phyloP scores from a whole-genome alignment of 805 yeast genomes.

The Metschnikowia cubensis region DNA sequence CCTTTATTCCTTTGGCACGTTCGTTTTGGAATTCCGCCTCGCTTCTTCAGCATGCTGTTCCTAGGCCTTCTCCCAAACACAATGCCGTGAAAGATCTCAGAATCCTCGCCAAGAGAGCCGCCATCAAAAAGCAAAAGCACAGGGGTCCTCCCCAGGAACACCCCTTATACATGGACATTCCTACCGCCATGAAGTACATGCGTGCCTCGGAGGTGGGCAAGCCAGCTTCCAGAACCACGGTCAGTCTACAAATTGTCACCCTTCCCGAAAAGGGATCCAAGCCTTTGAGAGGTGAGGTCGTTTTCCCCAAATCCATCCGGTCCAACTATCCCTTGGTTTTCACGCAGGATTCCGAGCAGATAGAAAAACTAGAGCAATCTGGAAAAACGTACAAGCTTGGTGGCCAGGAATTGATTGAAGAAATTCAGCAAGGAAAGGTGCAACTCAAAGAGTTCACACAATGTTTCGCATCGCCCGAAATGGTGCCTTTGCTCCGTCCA shows the following conservation, averaged over 20 bases:
- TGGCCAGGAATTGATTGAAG: slow-evolving; percentile 63
- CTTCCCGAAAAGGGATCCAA: slow-evolving; percentile 76
- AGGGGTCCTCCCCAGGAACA: slow-evolving; percentile 38
- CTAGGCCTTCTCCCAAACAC: slow-evolving; percentile 18
- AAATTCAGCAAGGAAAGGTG: slow-evolving; percentile 49
- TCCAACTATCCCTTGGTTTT: slow-evolving; percentile 65
- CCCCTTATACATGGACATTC: slow-evolving; percentile 69
- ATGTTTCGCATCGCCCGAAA: slow-evolving; percentile 82
- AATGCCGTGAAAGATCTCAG: slow-evolving; percentile 15
- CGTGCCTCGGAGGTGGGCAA: slow-evolving; percentile 92
- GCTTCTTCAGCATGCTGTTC: slow-evolving; percentile 1
- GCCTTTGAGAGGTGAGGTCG: slow-evolving; percentile 66
- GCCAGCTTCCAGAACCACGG: slow-evolving; percentile 63
- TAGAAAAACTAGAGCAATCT: slow-evolving; percentile 48
- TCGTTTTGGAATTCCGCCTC: slow-evolving; percentile 3
- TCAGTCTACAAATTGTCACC: slow-evolving; percentile 55
- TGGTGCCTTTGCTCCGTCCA: slow-evolving; percentile 55
- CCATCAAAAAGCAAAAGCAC: slow-evolving; percentile 10
- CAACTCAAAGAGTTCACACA: slow-evolving; percentile 57
- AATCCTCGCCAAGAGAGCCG: slow-evolving; percentile 12
- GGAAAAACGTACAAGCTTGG: slow-evolving; percentile 63
- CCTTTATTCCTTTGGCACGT: slow-evolving; percentile 6
- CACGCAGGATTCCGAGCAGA: slow-evolving; percentile 52
- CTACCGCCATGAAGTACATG: slow-evolving; percentile 69
- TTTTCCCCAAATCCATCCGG: slow-evolving; percentile 69